Evolutionary conservation across 1,284 basidiomycete species (phyloP).

Genomic region (Ustilago esculenta): DNA sequence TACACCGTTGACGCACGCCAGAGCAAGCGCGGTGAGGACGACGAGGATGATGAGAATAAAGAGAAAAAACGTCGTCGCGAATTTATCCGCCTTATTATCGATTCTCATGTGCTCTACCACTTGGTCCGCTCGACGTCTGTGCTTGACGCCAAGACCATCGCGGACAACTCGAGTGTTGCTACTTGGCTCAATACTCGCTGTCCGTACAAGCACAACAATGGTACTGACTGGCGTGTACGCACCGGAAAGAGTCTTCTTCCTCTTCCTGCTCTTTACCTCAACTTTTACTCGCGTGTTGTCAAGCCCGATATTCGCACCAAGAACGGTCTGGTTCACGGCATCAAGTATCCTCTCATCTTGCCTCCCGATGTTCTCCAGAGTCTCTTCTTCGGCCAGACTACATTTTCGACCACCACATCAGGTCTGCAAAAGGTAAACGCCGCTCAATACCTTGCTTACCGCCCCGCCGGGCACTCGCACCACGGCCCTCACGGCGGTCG

Average conservation of each 20-base stretch:
- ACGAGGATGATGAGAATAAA: slow-evolving; percentile 71
- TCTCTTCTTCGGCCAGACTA: slow-evolving; percentile 72
- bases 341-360: slow-evolving; percentile 74
- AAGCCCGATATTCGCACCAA: slow-evolving; percentile 68
- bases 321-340: slow-evolving; percentile 76
- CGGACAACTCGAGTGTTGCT: slow-evolving; percentile 73
- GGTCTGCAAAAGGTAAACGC: slow-evolving; percentile 26
- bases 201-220: slow-evolving; percentile 66
- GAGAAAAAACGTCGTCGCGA: slow-evolving; percentile 72
- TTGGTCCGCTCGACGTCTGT: slow-evolving; percentile 70
- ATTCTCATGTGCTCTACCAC: slow-evolving; percentile 75
- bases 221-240: slow-evolving; percentile 73
- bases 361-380: slow-evolving; percentile 75
- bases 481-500: slow-evolving; percentile 68
- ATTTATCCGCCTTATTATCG: slow-evolving; percentile 71
- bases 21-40: slow-evolving; percentile 12
- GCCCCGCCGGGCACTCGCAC: slow-evolving; percentile 72
- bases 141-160: slow-evolving; percentile 69
- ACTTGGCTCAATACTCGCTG: slow-evolving; percentile 70
- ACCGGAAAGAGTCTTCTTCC: slow-evolving; percentile 70
- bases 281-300: slow-evolving; percentile 72
- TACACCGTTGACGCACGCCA: slow-evolving; percentile 4
- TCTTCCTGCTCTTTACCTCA: slow-evolving; percentile 70
- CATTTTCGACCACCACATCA: slow-evolving; percentile 71
- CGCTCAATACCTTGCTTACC: slow-evolving; percentile 30